Evolutionary conservation across 257 asterid genomes (phyloP), one percentile per base, ranked within the genome.

Genomic region (Jasminum sambac): DNA sequence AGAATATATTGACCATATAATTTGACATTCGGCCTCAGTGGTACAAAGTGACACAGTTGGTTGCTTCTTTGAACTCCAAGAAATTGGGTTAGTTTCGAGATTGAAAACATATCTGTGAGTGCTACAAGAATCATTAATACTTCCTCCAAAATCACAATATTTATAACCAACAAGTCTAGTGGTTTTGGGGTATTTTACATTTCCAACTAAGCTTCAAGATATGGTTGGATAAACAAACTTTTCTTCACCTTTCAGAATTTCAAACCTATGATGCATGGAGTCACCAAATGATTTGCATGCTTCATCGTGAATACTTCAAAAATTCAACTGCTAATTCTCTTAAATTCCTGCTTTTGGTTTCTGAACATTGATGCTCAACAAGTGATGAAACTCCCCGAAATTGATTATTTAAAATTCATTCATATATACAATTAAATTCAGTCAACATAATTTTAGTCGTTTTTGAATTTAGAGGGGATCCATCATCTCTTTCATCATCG

Each of bases 281-380:
- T 60, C 24, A 6, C 1, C 1, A 61, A 44, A 0, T 4, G 37
- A 61, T 61, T 71, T 71, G 63, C 67, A 59, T 14, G 26, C 73
- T 69, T 66, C 52, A 69, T 30, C 48, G 36, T 68, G 64, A 50
- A 30, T 43, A 43, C 26, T 43, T 68, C 10, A 66, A 11, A 66
- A 66, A 41, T 41, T 66, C 13, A 23, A 8, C 19, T n/a, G 73
- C 55, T 17, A 17, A 0, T 14, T 68, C 64, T 68, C 59, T 65
- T 65, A 65, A 13, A 23, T 12, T 12, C 39, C 39, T 19, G 11
- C 25, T 11, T 43, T 66, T 7, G 60, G 25, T 26, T 66, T 3
- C 14, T 43, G 8, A 14, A 66, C 70, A 13, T 43, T n/a, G 8
- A 8, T 44, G 13, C 70, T 59, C 5, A 43, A 8, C 24, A 23